A percentile compares a stretch with the other conserved stretches of the same genome.
Conservation (phyloP, 2,329 filamentous ascomycete genomes). For the Penicillium verrucosum region DNA sequence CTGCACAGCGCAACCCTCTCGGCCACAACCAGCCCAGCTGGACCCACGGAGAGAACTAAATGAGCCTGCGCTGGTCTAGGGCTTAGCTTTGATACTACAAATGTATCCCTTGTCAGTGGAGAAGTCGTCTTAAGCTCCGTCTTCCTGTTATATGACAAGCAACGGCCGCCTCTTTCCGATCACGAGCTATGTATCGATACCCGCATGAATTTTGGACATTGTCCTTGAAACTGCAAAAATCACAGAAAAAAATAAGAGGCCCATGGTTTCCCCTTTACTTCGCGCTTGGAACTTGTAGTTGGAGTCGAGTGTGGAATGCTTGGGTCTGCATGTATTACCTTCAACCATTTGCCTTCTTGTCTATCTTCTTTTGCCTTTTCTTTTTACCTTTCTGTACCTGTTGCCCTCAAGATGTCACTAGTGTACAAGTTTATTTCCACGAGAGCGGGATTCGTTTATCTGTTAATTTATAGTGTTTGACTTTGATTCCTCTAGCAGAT, state of each 20-base stretch:
- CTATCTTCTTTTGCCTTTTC: not conserved
- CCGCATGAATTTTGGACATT: slow-evolving; percentile 9
- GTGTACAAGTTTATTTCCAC: not conserved
- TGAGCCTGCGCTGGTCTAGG: not conserved
- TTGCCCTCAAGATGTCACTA: not conserved
- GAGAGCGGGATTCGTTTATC: not conserved
- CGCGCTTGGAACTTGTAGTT: not conserved
- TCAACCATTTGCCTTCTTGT: slow-evolving; percentile 4
- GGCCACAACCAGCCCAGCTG: slow-evolving; percentile 40
- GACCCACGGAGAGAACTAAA: slow-evolving; percentile 40
- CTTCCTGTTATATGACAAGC: slow-evolving; percentile 3
- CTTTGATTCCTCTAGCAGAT: not conserved
- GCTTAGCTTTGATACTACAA: not conserved
- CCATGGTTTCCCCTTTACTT: not conserved
- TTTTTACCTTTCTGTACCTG: not conserved
- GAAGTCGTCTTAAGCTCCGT: not conserved
- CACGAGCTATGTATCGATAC: slow-evolving; percentile 28
- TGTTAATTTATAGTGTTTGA: not conserved
- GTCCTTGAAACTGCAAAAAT: slow-evolving; percentile 6
- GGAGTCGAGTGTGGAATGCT: not conserved
- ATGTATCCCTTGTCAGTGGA: not conserved
- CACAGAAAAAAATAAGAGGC: not conserved
- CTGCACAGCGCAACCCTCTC: slow-evolving; percentile 23
- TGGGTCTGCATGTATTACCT: slow-evolving; percentile 1
- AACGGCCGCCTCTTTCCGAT: slow-evolving; percentile 12